phyloP scores from a whole-genome alignment of 1,139 yeast genomes.

The Diutina mesorugosa region DNA sequence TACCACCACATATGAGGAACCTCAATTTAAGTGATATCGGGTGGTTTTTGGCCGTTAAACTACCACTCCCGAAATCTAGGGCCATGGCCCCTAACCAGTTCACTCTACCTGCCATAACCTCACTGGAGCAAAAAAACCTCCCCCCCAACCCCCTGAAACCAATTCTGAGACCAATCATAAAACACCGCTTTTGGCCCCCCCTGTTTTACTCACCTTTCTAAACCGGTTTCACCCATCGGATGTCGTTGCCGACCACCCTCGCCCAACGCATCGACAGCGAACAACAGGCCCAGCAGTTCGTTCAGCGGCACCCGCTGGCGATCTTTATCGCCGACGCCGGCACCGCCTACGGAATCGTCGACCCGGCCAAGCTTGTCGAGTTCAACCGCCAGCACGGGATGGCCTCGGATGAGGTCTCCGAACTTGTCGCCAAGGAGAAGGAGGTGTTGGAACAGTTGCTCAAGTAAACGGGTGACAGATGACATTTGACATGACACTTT shows the following conservation, averaged over 20 bases:
- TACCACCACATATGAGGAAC: no score
- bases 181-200: no score
- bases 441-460: not conserved
- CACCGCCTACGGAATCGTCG: not conserved
- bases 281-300: conserved; percentile 1
- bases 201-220: no score
- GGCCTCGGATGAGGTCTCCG: not conserved
- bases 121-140: no score
- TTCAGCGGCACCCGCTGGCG: not conserved
- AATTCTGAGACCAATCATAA: no score
- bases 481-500: no score
- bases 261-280: conserved; percentile 1
- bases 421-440: not conserved
- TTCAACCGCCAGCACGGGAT: not conserved
- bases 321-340: not conserved
- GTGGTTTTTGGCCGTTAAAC: no score
- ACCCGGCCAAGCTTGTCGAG: not conserved
- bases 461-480: not conserved
- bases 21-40: no score
- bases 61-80: no score
- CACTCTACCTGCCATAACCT: no score
- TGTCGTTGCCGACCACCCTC: not conserved
- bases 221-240: not conserved
- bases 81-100: no score
- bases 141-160: no score